Evolutionary conservation across 257 asterid species (phyloP).

Genomic region (Fraxinus excelsior): DNA sequence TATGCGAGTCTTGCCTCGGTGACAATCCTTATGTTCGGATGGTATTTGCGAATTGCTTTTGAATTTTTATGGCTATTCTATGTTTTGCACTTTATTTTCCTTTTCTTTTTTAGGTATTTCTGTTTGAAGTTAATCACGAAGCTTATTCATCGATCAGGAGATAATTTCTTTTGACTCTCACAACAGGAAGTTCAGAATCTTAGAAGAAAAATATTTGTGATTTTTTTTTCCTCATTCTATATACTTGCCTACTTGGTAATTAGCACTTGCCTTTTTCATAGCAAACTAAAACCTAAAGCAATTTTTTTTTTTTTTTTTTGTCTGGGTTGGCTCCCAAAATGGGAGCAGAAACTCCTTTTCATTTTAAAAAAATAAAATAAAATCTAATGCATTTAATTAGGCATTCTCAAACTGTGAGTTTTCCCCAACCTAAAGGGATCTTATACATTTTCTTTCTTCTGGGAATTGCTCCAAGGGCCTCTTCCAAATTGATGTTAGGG

Average conservation of each 20-base stretch:
- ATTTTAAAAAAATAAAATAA: not conserved
- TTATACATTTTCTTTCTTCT: not conserved
- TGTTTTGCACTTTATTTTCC: slow-evolving; percentile 10
- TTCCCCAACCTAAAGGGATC: not conserved
- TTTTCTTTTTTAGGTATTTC: not conserved
- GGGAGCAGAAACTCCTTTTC: not conserved
- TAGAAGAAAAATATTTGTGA: no score
- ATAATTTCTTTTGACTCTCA: not conserved
- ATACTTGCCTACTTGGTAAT: not conserved
- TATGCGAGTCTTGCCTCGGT: slow-evolving; percentile 97
- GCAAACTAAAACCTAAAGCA: not conserved
- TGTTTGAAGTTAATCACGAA: slow-evolving; percentile 5
- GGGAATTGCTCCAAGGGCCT: no score
- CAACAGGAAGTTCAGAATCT: not conserved
- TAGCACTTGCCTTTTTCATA: not conserved
- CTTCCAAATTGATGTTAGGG: no score
- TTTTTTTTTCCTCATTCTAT: no score
- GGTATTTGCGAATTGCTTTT: slow-evolving; percentile 45
- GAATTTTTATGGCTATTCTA: not conserved
- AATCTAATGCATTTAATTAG: not conserved
- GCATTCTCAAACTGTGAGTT: not conserved
- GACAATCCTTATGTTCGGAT: slow-evolving; percentile 94
- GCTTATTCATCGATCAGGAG: no score
- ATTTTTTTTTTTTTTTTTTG: not conserved
- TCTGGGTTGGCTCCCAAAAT: not conserved